These are phyloP conservation scores for Blastobotrys apis DNA, from an alignment of 1,139 yeast species.

Conservation along the genomic window DNA sequence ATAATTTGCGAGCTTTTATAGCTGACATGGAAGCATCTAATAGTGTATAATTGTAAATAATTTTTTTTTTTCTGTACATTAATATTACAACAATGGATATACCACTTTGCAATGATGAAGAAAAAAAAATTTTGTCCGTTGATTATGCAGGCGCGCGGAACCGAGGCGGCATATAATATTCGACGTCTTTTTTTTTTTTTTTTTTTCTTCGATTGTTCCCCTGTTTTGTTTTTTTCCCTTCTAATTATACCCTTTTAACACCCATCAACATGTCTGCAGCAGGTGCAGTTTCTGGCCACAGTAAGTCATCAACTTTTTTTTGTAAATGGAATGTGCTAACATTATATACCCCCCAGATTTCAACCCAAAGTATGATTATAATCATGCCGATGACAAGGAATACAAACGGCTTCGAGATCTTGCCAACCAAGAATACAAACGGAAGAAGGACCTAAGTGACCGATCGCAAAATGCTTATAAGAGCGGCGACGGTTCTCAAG, in stretches of 20 bases:
- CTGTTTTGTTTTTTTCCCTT: too few species aligned
- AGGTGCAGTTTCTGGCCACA: not conserved
- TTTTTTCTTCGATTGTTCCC: too few species aligned
- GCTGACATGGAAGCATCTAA: not conserved
- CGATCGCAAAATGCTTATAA: slow-evolving; percentile 76
- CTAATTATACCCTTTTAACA: too few species aligned
- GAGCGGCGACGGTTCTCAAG: slow-evolving; percentile 65
- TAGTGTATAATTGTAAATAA: not conserved
- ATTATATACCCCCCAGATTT: slow-evolving; percentile 5
- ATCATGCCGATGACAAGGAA: slow-evolving; percentile 39
- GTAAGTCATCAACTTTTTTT: not conserved
- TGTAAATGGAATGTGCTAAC: too few species aligned
- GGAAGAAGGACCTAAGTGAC: slow-evolving; percentile 52
- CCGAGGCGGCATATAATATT: too few species aligned
- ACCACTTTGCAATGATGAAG: too few species aligned
- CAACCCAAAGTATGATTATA: slow-evolving; percentile 28
- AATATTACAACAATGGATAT: too few species aligned
- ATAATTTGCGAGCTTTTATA: slow-evolving; percentile 22
- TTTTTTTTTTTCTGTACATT: not conserved
- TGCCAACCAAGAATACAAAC: slow-evolving; percentile 65
- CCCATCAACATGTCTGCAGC: slow-evolving; percentile 6
- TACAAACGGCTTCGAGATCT: slow-evolving; percentile 60
- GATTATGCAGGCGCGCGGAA: too few species aligned
- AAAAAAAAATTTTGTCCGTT: too few species aligned
- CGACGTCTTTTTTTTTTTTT: too few species aligned